Percentiles rank a stretch among this genome's conserved stretches.
Evolutionary conservation across 208 protist species (phyloP).

Genomic region (Acanthamoeba lenticulata): DNA sequence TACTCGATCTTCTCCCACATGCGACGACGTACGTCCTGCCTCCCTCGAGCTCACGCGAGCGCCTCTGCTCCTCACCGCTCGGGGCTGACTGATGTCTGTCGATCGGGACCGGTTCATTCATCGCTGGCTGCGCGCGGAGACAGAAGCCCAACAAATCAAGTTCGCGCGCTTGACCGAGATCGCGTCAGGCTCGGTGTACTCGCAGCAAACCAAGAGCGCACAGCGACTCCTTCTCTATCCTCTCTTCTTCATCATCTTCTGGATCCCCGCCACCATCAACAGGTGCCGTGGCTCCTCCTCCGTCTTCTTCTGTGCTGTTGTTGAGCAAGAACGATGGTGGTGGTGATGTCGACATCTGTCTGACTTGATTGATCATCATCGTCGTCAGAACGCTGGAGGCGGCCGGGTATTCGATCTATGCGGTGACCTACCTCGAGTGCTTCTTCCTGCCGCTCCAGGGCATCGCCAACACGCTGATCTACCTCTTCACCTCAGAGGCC

Average conservation of each 20-base stretch:
- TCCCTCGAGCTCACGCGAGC: not conserved
- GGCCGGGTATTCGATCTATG: not conserved
- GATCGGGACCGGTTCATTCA: no score
- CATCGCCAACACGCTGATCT: conserved; percentile 8
- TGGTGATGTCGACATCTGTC: not conserved
- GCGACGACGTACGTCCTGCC: not conserved
- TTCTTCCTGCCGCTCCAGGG: not conserved
- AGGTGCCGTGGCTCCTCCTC: not conserved
- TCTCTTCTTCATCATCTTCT: not conserved
- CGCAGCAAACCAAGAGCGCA: not conserved
- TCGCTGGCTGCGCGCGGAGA: not conserved
- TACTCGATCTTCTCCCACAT: not conserved
- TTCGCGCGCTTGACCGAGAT: not conserved
- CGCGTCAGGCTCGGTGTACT: not conserved
- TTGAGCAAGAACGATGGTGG: no score
- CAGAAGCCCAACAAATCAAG: not conserved
- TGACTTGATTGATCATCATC: not conserved
- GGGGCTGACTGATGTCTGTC: not conserved
- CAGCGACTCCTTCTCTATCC: not conserved
- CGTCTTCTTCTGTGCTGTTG: no score
- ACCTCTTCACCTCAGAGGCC: not conserved
- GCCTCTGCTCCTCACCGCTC: no score
- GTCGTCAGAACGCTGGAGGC: not conserved
- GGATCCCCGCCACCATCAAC: conserved; percentile 26
- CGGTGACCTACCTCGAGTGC: not conserved